These are phyloP conservation scores for Peziza echinospora DNA, from an alignment of 495 filamentous ascomycete species.

Conservation along the genomic window DNA sequence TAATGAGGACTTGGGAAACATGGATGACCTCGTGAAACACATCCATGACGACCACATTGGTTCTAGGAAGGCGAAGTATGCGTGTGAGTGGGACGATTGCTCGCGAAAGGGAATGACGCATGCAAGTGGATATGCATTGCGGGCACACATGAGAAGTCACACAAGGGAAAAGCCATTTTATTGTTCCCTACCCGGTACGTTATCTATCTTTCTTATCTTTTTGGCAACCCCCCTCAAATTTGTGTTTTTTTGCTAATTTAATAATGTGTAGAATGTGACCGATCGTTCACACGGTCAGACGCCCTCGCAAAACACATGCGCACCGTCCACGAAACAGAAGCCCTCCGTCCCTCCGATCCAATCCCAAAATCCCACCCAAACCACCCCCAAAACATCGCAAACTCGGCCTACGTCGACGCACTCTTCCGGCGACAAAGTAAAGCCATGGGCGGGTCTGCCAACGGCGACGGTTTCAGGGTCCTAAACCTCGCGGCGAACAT, in stretches of 20 bases:
- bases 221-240: not conserved
- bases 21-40: conserved; percentile 83
- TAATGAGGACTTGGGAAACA: conserved; percentile 57
- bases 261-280: conserved; percentile 59
- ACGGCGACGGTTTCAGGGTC: conserved; percentile 25
- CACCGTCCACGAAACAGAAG: conserved; percentile 93
- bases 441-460: conserved; percentile 43
- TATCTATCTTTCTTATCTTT: not conserved
- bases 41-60: conserved; percentile 88
- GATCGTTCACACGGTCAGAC: conserved; percentile 89
- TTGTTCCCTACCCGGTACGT: conserved; percentile 71
- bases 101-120: conserved; percentile 67
- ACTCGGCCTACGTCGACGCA: conserved; percentile 8
- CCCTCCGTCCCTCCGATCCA: conserved; percentile 66
- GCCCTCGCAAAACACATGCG: conserved; percentile 96
- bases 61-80: conserved; percentile 51
- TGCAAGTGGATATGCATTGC: conserved; percentile 83
- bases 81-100: conserved; percentile 88
- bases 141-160: conserved; percentile 93
- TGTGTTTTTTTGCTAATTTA: conserved; percentile 1
- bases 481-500: conserved; percentile 20
- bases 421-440: conserved; percentile 34
- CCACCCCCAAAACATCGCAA: conserved; percentile 20
- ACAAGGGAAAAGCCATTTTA: conserved; percentile 97
- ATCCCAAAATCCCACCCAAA: conserved; percentile 55